Evolutionary conservation across 202 grass and related monocot genomes (phyloP).

Genomic region (Carex arenaria): DNA sequence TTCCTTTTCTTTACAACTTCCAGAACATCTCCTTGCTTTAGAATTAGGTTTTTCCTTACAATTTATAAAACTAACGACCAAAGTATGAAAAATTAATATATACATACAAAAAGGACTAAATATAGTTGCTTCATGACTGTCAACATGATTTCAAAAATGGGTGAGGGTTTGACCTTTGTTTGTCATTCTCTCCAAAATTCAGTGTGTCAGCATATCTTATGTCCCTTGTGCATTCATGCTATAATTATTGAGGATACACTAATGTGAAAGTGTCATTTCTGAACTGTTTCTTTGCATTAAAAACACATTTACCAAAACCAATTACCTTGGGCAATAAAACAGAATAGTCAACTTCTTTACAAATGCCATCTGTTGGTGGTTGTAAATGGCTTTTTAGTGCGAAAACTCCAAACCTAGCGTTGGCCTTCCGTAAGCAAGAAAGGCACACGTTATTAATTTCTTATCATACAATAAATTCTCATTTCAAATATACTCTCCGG

Average conservation of each 20-base stretch:
- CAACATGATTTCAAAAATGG: not conserved
- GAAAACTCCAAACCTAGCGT: conserved; percentile 13
- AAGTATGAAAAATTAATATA: not conserved
- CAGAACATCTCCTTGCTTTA: not conserved
- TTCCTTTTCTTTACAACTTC: not conserved
- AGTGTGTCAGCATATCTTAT: not conserved
- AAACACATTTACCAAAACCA: not conserved
- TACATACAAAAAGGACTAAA: not conserved
- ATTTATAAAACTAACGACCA: not conserved
- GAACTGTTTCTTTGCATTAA: not conserved
- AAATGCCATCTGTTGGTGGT: conserved; percentile 8
- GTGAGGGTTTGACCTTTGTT: conserved; percentile 8
- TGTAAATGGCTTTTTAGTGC: not conserved
- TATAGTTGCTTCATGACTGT: not conserved
- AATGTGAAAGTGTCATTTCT: not conserved
- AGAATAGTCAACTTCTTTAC: not conserved
- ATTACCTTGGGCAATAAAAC: not conserved
- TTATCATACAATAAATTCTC: conserved; percentile 23
- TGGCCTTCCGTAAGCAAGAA: conserved; percentile 13
- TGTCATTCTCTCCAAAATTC: not conserved
- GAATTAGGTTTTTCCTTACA: conserved; percentile 2
- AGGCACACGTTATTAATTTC: conserved; percentile 10
- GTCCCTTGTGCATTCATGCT: conserved; percentile 1
- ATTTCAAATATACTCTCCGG: conserved; percentile 4
- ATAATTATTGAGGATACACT: conserved; percentile 1